Percentiles rank a stretch among this genome's conserved stretches.
Evolutionary conservation across 768 basidiomycete species (phyloP).

Genomic region (Leccinum rimulosum): DNA sequence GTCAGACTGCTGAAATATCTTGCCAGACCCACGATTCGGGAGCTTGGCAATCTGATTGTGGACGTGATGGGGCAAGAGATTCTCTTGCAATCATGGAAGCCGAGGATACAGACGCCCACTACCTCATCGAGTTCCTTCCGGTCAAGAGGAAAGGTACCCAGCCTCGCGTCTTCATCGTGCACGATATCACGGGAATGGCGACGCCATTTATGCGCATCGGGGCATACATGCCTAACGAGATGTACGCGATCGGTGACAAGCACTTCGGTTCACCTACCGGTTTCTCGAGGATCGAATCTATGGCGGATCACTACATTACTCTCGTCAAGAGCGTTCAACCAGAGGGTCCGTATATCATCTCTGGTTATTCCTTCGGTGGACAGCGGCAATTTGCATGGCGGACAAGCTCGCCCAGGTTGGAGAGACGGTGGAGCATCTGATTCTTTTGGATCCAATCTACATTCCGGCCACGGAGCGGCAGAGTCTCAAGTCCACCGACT

Average conservation of each 20-base stretch:
- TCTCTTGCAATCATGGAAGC: constrained; percentile 29
- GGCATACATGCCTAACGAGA: constrained; percentile 32
- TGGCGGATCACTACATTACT: constrained; percentile 33
- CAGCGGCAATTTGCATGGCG: constrained; percentile 30
- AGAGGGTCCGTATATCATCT: constrained; percentile 25
- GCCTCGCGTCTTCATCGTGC: constrained; percentile 29
- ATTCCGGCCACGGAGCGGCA: constrained; percentile 28
- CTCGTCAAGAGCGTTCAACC: constrained; percentile 27
- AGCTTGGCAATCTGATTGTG: constrained; percentile 25
- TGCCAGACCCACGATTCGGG: constrained; percentile 26
- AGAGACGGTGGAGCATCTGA: constrained; percentile 24
- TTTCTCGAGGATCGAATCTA: constrained; percentile 29
- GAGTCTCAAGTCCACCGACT: constrained; percentile 30
- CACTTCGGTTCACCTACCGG: constrained; percentile 30
- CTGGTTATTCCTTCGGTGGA: constrained; percentile 30
- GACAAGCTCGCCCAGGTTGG: constrained; percentile 23
- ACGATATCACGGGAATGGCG: constrained; percentile 33
- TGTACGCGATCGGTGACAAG: constrained; percentile 34
- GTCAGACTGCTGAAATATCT: background rate
- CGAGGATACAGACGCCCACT: constrained; percentile 30
- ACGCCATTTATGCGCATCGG: constrained; percentile 34
- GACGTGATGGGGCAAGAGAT: constrained; percentile 32
- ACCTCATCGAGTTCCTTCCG: constrained; percentile 29
- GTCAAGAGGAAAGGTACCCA: constrained; percentile 31
- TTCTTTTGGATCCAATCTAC: constrained; percentile 31